Base-by-base conservation (phyloP, 495 filamentous ascomycete genomes). In the Podospora pseudocomata region DNA sequence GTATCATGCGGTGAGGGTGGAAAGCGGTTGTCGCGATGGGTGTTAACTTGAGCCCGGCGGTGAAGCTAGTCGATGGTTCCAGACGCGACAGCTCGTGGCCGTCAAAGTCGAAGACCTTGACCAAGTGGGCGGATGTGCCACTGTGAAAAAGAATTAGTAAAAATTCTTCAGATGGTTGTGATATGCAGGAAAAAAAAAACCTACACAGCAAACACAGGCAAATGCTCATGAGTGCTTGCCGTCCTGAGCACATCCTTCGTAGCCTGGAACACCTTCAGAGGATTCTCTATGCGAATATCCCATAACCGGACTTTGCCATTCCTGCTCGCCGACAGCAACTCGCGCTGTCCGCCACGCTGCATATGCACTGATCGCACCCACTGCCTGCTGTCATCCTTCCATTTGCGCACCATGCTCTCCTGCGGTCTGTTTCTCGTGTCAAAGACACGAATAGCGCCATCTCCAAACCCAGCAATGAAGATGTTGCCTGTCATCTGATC, bases 291-390 rank as follows among this genome's bases (percentile, higher is more conserved):
- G 55, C 94, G 86, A 61, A 99, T 92, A 81, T 99, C 95, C 95
- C 95, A 99, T 6, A 99, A 85, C 74, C 92, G 91, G 69, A 99
- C 90, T 76, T 96, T 94, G 62, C 95, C 95, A 71, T 94, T 93
- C 56, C 91, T 85, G 73, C 91, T 93, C 9, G 92, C 95, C 15
- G 88, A 91, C 34, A 98, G 82, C 16, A 99, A 83, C 74, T 99
- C 95, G 62, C 95, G 84, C 79, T 96, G 85, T 4, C 95, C 95
- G 66, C 95, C 95, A 49, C 95, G 91, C 77, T 99, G 95, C 89
- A 99, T 93, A 72, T 98, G 95, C 28, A 97, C 92, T 69, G 92
- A 94, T 69, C 90, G 91, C 73, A 99, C 89, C 95, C 96, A 98
- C 71, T 90, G 89, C 74, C 97, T 93, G 54, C 76, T 79, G 19